Evolutionary conservation across 1,139 yeast genomes (phyloP).

Genomic region (Torulaspora pretoriensis): DNA sequence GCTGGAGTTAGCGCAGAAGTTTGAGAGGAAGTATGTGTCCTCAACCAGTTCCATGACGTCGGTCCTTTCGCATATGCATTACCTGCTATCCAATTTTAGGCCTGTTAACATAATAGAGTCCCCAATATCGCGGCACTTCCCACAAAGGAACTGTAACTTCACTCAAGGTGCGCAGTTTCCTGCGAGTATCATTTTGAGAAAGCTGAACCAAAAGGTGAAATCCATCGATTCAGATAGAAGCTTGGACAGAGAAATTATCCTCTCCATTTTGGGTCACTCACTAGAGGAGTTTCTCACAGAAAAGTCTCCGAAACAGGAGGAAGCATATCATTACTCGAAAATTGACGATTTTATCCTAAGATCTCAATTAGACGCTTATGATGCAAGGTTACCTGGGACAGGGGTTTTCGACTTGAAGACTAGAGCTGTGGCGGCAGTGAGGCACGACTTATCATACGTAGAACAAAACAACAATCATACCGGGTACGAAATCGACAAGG

Average conservation of each 20-base stretch:
- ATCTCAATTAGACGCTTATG: constrained; percentile 86
- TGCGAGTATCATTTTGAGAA: constrained; percentile 43
- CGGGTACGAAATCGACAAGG: constrained; percentile 60
- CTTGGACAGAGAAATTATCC: constrained; percentile 60
- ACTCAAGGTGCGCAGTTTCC: constrained; percentile 42
- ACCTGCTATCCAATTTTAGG: constrained; percentile 57
- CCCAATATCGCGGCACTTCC: constrained; percentile 45
- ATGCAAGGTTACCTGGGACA: constrained; percentile 73
- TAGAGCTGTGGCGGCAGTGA: constrained; percentile 80
- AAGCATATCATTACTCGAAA: constrained; percentile 66
- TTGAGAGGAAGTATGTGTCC: constrained; percentile 52
- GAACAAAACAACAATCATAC: constrained; percentile 50
- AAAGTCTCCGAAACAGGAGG: constrained; percentile 25
- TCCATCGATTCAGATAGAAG: constrained; percentile 73
- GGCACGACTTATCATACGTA: constrained; percentile 71
- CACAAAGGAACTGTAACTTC: constrained; percentile 28
- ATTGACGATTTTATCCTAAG: constrained; percentile 71
- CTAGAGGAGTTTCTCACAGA: constrained; percentile 71
- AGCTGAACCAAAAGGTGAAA: constrained; percentile 41
- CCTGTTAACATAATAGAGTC: constrained; percentile 42
- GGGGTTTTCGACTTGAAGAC: constrained; percentile 93
- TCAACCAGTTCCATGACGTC: constrained; percentile 90
- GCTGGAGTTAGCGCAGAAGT: constrained; percentile 44
- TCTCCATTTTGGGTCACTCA: constrained; percentile 76
- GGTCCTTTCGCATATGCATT: constrained; percentile 68